Percentiles rank a stretch among this genome's conserved stretches.
phyloP scores from a whole-genome alignment of 1,139 yeast species.

The Pneumocystis jirovecii region DNA sequence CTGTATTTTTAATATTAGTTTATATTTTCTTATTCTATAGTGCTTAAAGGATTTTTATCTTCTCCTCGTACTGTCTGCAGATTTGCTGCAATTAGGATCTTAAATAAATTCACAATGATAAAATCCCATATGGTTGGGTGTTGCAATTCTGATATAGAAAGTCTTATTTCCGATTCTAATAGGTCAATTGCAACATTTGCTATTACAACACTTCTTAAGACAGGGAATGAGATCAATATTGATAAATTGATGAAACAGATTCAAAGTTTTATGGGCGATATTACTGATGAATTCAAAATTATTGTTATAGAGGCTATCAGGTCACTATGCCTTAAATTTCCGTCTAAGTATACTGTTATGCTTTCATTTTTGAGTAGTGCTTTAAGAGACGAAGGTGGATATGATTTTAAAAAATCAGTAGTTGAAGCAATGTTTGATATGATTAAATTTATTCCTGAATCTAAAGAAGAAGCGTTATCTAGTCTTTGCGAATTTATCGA shows the following conservation, averaged over 20 bases:
- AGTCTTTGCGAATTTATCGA: conserved; percentile 92
- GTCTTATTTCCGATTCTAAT: conserved; percentile 71
- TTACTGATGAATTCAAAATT: conserved; percentile 87
- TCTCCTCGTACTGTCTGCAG: conserved; percentile 84
- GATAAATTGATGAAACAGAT: conserved; percentile 80
- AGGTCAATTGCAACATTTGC: conserved; percentile 97
- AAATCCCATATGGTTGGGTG: conserved; percentile 66
- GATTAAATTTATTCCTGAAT: conserved; percentile 72
- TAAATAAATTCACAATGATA: conserved; percentile 69
- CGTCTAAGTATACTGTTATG: conserved; percentile 73
- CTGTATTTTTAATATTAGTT: background rate
- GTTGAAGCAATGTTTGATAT: conserved; percentile 87
- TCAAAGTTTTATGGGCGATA: conserved; percentile 80
- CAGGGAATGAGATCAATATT: conserved; percentile 83
- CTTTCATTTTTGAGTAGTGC: conserved; percentile 69
- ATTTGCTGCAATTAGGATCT: conserved; percentile 82
- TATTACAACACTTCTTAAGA: conserved; percentile 84
- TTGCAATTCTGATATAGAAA: conserved; percentile 70
- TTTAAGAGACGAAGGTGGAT: conserved; percentile 80
- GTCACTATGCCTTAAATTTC: conserved; percentile 83
- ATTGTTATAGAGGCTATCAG: conserved; percentile 92
- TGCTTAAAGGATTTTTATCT: conserved; percentile 62
- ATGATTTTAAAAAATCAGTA: conserved; percentile 63
- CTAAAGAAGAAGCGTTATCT: conserved; percentile 70
- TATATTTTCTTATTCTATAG: conserved; percentile 22